A percentile compares a stretch with the other conserved stretches of the same genome.
These are phyloP conservation scores for Saccharomyces pastorianus DNA, from an alignment of 1,139 yeast species.

Conservation along the genomic window DNA sequence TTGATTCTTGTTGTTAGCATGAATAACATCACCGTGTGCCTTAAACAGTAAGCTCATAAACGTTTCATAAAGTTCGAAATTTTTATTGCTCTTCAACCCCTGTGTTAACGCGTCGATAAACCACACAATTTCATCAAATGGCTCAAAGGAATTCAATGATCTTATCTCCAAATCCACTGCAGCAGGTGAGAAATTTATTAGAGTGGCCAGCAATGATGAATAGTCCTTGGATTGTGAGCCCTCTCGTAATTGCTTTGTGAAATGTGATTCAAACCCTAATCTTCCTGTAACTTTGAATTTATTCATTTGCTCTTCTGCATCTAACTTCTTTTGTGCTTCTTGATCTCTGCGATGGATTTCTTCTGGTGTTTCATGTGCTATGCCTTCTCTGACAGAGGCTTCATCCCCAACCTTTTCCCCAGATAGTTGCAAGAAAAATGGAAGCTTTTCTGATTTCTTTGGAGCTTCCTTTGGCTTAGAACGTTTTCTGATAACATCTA, in stretches of 20 bases:
- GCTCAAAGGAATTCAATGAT: conserved; percentile 52
- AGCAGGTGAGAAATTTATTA: conserved; percentile 68
- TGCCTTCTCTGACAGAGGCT: conserved; percentile 55
- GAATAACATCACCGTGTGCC: conserved; percentile 76
- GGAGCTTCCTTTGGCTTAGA: conserved; percentile 88
- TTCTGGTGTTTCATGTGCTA: conserved; percentile 18
- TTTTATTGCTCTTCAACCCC: conserved; percentile 49
- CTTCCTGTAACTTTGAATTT: conserved; percentile 30
- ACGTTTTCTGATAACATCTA: conserved; percentile 77
- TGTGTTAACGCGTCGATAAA: conserved; percentile 59
- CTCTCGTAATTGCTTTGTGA: conserved; percentile 58
- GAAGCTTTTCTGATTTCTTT: conserved; percentile 76
- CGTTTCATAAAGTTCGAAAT: conserved; percentile 50
- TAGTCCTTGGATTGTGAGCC: conserved; percentile 40
- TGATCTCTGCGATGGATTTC: conserved; percentile 12
- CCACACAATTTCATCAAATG: conserved; percentile 51
- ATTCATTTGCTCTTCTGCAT: conserved; percentile 23
- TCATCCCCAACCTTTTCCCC: conserved; percentile 65
- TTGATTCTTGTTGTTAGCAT: conserved; percentile 38
- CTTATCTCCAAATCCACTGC: conserved; percentile 79
- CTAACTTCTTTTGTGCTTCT: conserved; percentile 10
- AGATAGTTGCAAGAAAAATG: conserved; percentile 63
- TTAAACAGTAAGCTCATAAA: conserved; percentile 66
- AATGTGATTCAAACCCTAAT: conserved; percentile 58
- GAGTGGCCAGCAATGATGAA: conserved; percentile 43